A percentile compares a stretch with the other conserved stretches of the same genome.
These are phyloP conservation scores for Populus simonii DNA, from an alignment of 345 rosid species.

Conservation along the genomic window DNA sequence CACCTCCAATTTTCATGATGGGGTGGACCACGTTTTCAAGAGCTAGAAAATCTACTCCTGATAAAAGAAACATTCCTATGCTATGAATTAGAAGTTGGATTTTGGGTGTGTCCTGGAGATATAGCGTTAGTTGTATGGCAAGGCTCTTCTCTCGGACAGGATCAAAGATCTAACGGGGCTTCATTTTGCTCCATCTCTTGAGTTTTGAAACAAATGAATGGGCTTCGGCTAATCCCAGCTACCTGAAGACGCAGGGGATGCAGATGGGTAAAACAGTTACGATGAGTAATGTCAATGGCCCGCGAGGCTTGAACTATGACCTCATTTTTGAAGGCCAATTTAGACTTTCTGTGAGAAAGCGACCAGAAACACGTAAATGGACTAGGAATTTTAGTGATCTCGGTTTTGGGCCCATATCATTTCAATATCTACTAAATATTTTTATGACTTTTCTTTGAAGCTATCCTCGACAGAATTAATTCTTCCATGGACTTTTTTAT, in stretches of 20 bases:
- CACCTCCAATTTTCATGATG: background rate
- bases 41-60: background rate
- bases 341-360: background rate
- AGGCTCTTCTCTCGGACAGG: conserved; percentile 17
- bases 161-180: background rate
- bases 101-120: background rate
- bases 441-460: background rate
- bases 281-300: background rate
- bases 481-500: background rate
- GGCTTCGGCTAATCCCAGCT: background rate
- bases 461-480: background rate
- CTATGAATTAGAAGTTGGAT: background rate
- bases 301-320: background rate
- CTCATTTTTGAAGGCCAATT: background rate
- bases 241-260: background rate
- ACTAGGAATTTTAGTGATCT: background rate
- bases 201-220: background rate
- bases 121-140: background rate
- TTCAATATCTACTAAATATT: background rate
- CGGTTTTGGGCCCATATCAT: background rate
- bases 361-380: background rate
- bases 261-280: background rate
- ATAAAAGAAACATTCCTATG: background rate
- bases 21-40: background rate
- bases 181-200: background rate